Base-by-base conservation (phyloP, 345 rosid genomes). In the Eucalyptus erythrocorys region DNA sequence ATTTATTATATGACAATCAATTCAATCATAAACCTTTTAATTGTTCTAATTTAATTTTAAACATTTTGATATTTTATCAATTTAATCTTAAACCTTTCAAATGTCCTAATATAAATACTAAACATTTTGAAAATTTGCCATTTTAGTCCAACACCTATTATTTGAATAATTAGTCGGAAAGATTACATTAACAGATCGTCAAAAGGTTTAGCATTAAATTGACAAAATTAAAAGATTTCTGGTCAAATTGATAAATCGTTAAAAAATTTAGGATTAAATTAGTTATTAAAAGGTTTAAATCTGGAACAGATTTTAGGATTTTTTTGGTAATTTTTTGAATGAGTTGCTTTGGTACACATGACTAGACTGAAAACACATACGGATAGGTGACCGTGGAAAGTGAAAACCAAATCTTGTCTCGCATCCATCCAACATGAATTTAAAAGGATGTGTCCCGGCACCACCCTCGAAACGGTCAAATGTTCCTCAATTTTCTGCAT, bases 41-140 rank as follows among this genome's bases (percentile, higher is more conserved):
- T 22, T 55, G 0, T 55, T 22, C 6, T 1, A 22, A 24, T 55
- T 55, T 55, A 55, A 0, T 55, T 22, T 55, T 55, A 0, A 55
- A 55, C 0, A 0, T 55, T 55, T 55, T 55, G 6, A 55, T 0
- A 0, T 0, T 22, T 55, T 0, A 10, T 24, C 30, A 22, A 55
- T 55, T 55, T 55, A 22, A 2, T 55, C 30, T 26, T 55, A 55
- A 55, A 55, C 61, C 1, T 55, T 22, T 55, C 3, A 55, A 55
- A 55, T 55, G 30, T 55, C 0, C 6, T 26, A 55, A 55, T 55
- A 22, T 55, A 55, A 55, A 55, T 55, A 9, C 6, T 26, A 55
- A 10, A 5, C 61, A 22, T 55, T 55, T 55, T 1, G 61, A 55
- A 10, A 22, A 24, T 55, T 55, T 55, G 61, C 3, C 61, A 10